phyloP scores from a whole-genome alignment of 495 filamentous ascomycete species.

The Aspergillus sparsus region DNA sequence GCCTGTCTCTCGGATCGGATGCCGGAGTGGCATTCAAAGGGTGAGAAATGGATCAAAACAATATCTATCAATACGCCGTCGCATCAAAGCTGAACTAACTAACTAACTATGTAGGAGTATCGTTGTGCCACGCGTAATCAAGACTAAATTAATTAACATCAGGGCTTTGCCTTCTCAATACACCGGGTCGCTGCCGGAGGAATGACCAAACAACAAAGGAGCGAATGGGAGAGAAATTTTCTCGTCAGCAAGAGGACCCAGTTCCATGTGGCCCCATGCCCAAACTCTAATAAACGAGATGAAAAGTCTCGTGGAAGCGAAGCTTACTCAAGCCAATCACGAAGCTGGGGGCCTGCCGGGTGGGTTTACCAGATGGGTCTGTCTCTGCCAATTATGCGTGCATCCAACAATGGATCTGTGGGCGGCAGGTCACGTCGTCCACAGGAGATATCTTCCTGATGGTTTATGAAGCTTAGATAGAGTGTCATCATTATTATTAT shows the following conservation, averaged over 20 bases:
- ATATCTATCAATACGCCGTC: neutral
- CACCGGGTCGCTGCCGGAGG: neutral
- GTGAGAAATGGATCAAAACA: neutral
- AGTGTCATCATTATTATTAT: no score
- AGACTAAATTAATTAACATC: neutral
- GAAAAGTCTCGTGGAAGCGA: constrained; percentile 25
- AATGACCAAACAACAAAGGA: neutral
- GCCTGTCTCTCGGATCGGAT: neutral
- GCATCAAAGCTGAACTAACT: neutral
- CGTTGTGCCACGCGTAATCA: neutral
- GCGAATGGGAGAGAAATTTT: constrained; percentile 6
- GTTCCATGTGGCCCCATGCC: constrained; percentile 24
- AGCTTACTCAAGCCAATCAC: constrained; percentile 18
- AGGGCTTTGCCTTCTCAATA: no score
- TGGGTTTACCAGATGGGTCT: constrained; percentile 5
- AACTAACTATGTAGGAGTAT: neutral
- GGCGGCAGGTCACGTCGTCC: neutral
- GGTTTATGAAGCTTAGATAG: no score
- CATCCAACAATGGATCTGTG: neutral
- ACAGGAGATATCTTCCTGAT: neutral
- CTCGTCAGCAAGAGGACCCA: constrained; percentile 16
- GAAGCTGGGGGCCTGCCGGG: neutral
- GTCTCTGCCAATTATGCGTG: neutral
- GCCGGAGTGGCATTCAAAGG: neutral
- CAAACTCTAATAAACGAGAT: constrained; percentile 29